phyloP scores from a whole-genome alignment of 352 stramenopile genomes.

The Pythium chondricola region DNA sequence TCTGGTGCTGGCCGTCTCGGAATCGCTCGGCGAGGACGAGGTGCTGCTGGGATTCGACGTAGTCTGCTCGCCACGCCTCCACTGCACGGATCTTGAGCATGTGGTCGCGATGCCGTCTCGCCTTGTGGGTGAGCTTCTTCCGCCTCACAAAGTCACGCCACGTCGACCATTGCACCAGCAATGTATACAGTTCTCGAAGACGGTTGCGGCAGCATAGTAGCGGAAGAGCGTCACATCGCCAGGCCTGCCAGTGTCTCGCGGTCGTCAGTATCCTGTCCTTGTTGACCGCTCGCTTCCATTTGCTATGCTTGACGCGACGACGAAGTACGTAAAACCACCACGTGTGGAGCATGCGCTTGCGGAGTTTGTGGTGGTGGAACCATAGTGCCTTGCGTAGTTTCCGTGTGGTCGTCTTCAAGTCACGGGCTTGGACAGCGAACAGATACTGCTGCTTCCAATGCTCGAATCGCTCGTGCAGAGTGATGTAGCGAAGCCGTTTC shows the following conservation, averaged over 20 bases:
- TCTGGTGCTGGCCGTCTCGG: not conserved
- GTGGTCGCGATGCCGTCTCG: not conserved
- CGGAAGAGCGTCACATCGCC: slow-evolving; percentile 3
- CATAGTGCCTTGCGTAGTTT: slow-evolving; percentile 17
- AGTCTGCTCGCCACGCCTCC: slow-evolving; percentile 5
- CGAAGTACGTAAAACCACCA: slow-evolving; percentile 7
- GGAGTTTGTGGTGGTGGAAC: slow-evolving; percentile 21
- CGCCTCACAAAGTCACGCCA: slow-evolving; percentile 6
- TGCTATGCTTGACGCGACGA: not conserved
- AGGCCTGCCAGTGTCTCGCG: not conserved
- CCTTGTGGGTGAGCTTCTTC: not conserved
- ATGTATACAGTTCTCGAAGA: slow-evolving; percentile 6
- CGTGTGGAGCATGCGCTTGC: slow-evolving; percentile 6
- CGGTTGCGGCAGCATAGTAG: slow-evolving; percentile 3
- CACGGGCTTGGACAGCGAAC: slow-evolving; percentile 7
- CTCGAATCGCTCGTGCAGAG: slow-evolving; percentile 9
- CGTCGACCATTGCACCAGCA: slow-evolving; percentile 7
- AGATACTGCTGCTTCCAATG: slow-evolving; percentile 16
- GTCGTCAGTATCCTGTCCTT: not conserved
- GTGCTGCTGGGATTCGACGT: slow-evolving; percentile 1
- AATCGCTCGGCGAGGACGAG: not conserved
- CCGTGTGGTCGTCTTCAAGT: slow-evolving; percentile 9
- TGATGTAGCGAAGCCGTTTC: slow-evolving; percentile 6
- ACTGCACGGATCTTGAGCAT: not conserved
- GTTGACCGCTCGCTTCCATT: not conserved